Conservation (phyloP, 2,329 filamentous ascomycete genomes). For the Sclerotinia trifoliorum region DNA sequence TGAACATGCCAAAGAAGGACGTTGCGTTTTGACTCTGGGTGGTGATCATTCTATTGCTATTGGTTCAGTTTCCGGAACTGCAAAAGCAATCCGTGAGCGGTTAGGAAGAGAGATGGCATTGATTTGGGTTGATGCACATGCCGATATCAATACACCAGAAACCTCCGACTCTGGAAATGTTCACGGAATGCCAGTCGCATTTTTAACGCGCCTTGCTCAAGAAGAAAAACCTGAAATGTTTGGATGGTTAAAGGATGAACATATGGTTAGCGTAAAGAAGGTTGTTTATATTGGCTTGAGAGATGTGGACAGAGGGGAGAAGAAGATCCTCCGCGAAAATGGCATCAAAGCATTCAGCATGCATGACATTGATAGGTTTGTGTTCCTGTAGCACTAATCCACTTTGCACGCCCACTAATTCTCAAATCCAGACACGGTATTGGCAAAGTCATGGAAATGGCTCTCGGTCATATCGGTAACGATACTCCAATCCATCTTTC, state of each 20-base stretch:
- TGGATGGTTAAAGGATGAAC: conserved; percentile 80
- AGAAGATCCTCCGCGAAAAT: conserved; percentile 83
- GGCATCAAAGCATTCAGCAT: conserved; percentile 96
- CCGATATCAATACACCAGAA: conserved; percentile 97
- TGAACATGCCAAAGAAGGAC: conserved; percentile 75
- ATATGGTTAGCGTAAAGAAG: conserved; percentile 71
- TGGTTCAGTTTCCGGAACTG: conserved; percentile 83
- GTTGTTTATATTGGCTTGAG: conserved; percentile 95
- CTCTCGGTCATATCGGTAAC: conserved; percentile 88
- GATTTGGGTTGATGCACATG: conserved; percentile 98
- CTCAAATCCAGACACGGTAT: conserved; percentile 70
- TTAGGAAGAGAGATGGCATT: conserved; percentile 82
- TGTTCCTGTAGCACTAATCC: conserved; percentile 23
- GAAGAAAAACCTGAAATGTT: conserved; percentile 78
- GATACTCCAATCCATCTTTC: conserved; percentile 97
- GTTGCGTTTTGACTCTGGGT: conserved; percentile 88
- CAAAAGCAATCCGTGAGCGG: conserved; percentile 81
- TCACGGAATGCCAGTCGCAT: conserved; percentile 96
- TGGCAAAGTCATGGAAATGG: conserved; percentile 95
- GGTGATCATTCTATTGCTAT: conserved; percentile 97
- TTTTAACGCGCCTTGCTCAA: conserved; percentile 79
- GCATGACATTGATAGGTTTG: conserved; percentile 91
- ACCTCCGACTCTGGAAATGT: conserved; percentile 87
- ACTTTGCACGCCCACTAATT: not conserved
- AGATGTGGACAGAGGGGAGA: conserved; percentile 92